Percentiles rank a stretch among this genome's conserved stretches.
These are phyloP conservation scores for Claviceps citrina DNA, from an alignment of 2,329 filamentous ascomycete species.

Conservation along the genomic window DNA sequence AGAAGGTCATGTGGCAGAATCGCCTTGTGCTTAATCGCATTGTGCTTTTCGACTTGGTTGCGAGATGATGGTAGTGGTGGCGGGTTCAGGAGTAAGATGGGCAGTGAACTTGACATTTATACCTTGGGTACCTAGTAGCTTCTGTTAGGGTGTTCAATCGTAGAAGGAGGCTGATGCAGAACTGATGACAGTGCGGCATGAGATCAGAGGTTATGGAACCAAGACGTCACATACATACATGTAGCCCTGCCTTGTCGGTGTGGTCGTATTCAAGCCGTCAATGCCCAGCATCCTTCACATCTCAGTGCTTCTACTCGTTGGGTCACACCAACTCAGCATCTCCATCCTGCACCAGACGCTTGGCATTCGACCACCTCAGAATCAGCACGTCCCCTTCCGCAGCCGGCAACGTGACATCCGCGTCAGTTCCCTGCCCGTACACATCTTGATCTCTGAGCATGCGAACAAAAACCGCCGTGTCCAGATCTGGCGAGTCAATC, in stretches of 20 bases:
- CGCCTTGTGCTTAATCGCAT: neutral
- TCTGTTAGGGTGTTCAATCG: neutral
- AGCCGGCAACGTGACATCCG: conserved; percentile 43
- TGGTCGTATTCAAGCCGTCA: no score
- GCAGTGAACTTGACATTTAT: no score
- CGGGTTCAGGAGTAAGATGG: neutral
- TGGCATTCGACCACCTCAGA: conserved; percentile 61
- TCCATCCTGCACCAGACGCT: conserved; percentile 37
- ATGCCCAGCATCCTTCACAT: no score
- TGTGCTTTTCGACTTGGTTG: neutral
- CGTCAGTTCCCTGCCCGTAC: conserved; percentile 46
- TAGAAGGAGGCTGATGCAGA: neutral
- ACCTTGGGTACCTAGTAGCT: neutral
- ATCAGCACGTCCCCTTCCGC: conserved; percentile 50
- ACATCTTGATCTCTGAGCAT: conserved; percentile 47
- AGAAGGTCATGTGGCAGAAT: no score
- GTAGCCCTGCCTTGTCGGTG: neutral
- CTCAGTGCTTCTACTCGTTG: neutral
- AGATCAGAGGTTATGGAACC: neutral
- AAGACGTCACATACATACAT: neutral
- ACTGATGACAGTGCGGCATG: neutral
- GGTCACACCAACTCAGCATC: conserved; percentile 43
- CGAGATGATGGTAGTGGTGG: neutral
- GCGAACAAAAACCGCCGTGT: conserved; percentile 72
- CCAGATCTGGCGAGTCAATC: conserved; percentile 74